Conservation (phyloP, 2,329 filamentous ascomycete genomes). For the Cadophora malorum region DNA sequence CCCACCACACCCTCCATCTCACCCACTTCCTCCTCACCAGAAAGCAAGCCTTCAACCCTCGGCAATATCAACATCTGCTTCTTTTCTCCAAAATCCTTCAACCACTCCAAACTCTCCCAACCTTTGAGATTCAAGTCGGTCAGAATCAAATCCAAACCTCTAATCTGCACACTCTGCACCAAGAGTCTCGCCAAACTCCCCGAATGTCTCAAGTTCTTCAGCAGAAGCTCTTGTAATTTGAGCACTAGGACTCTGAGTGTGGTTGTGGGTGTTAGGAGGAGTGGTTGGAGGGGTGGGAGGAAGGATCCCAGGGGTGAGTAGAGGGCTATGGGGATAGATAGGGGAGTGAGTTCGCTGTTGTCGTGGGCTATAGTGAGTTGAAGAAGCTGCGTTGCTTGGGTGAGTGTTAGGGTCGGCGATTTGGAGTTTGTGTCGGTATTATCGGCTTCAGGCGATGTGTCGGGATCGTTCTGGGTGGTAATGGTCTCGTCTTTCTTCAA, state of each 20-base stretch:
- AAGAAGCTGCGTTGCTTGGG: background rate
- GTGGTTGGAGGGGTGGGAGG: background rate
- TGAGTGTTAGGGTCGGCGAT: background rate
- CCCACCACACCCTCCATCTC: background rate
- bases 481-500: background rate
- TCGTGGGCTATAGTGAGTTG: background rate
- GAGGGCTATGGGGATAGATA: background rate
- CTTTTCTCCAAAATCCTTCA: background rate
- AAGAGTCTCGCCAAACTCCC: background rate
- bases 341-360: background rate
- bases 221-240: background rate
- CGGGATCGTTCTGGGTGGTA: background rate
- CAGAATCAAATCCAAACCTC: background rate
- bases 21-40: background rate
- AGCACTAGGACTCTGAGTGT: background rate
- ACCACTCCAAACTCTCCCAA: background rate
- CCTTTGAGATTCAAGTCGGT: background rate
- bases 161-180: slow-evolving; percentile 7
- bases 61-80: background rate
- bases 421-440: background rate
- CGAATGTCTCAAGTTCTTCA: background rate
- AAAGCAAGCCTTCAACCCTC: background rate
- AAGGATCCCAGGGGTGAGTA: slow-evolving; percentile 3
- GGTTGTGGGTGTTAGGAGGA: background rate
- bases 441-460: background rate